Evolutionary conservation across 108 stramenopile genomes (phyloP), one percentile per base, ranked within the genome.

Genomic region (Cyclostephanos tholiformis): DNA sequence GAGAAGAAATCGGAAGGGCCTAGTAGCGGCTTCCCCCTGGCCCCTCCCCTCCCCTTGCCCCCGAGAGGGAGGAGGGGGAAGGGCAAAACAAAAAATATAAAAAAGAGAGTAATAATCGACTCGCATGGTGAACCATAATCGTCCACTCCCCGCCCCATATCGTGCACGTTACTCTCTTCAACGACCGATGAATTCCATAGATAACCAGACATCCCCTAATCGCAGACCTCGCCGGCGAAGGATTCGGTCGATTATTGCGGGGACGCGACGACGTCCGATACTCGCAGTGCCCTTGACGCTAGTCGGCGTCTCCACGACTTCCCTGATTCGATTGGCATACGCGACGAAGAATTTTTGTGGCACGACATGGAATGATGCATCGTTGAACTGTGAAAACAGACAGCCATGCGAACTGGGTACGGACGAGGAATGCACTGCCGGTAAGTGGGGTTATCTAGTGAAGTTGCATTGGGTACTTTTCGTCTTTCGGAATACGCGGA

Each of bases 401-500:
- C 72, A 74, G n/a, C 72, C 72, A 2, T 74, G 72, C 27, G 63
- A 63, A 14, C 13, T 16, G 19, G 72, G 72, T 13, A 74, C 55
- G 32, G 72, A 74, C 55, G 72, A 74, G 16, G 72, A 74, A 52
- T 74, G 72, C 72, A 63, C 50, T 46, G 39, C 72, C 5, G 72
- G 57, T 58, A 58, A 5, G 57, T 58, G 11, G 13, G 32, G 4
- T 32, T 56, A 11, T 17, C 25, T 58, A 9, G 25, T 58, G 14
- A 2, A 14, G 23, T 8, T 52, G 52, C 17, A 52, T 23, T 52
- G 3, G 23, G 23, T 52, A 6, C 4, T 36, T 4, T 6, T 6
- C 6, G 36, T 6, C 36, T 6, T 36, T 23, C 32, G 32, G 32
- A 32, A 32, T 52, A 7, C 52, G 6, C 14, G 52, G 52, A 23